phyloP scores from a whole-genome alignment of 1,284 basidiomycete genomes.

The Sanghuangporus sanghuang region DNA sequence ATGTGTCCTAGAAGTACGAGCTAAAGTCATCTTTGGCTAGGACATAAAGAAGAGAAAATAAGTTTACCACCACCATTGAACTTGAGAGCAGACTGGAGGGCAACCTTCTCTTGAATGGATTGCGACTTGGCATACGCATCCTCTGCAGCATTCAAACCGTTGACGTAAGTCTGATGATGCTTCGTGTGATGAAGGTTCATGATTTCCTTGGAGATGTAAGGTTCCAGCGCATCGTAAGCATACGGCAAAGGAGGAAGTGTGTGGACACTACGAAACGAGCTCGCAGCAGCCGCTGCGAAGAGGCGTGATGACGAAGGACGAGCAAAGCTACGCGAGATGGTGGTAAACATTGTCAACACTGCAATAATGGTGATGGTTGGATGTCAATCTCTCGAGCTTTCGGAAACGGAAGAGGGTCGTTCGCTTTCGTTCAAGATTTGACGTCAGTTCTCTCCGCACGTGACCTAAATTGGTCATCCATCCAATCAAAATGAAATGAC shows the following conservation, averaged over 20 bases:
- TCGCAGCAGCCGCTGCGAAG: slow-evolving; percentile 7
- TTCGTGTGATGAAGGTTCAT: slow-evolving; percentile 95
- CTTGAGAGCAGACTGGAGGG: slow-evolving; percentile 81
- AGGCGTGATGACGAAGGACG: slow-evolving; percentile 5
- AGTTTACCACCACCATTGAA: slow-evolving; percentile 84
- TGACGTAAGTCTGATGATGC: slow-evolving; percentile 94
- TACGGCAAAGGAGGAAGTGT: slow-evolving; percentile 89
- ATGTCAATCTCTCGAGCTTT: background rate
- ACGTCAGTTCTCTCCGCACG: background rate
- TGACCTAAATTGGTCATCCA: too few relatives aligned
- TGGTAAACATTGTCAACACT: slow-evolving; percentile 11
- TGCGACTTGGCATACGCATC: slow-evolving; percentile 67
- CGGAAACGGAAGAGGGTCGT: background rate
- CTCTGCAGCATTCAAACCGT: slow-evolving; percentile 88
- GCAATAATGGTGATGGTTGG: slow-evolving; percentile 2
- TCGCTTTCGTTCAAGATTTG: background rate
- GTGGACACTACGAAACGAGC: slow-evolving; percentile 39
- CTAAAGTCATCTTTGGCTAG: background rate
- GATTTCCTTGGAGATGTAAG: slow-evolving; percentile 74
- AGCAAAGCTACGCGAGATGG: slow-evolving; percentile 6
- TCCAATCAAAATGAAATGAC: too few relatives aligned
- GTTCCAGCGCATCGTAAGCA: slow-evolving; percentile 82
- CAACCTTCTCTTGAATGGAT: slow-evolving; percentile 78
- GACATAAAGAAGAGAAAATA: slow-evolving; percentile 1
- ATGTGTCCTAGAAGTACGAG: slow-evolving; percentile 57